Evolutionary conservation across 2,329 filamentous ascomycete species (phyloP), one percentile per base, ranked within the genome.

Genomic region (Penicillium sclerotigenum): DNA sequence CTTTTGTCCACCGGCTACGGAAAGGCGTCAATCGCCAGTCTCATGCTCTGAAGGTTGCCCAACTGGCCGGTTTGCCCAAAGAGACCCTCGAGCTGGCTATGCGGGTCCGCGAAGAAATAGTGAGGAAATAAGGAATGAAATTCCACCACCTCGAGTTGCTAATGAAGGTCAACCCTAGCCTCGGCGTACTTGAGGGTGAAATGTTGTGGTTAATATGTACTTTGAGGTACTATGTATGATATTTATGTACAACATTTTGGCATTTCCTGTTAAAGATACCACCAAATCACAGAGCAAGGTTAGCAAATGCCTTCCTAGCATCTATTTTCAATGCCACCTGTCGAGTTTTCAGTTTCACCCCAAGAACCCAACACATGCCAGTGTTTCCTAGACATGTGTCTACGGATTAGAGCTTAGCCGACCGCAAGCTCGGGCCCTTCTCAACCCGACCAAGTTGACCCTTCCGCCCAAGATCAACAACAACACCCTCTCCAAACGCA

Each of bases 21-120:
- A 85, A 81, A 70, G 94, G 94, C 0, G 84, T 96, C 55, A 99
- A 97, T 73, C 83, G 86, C 49, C 80, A 88, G 62, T 95, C 90
- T 59, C 94, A 99, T 76, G 94, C 95, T 18, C 78, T 99, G 57
- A 97, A 97, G 70, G 94, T 99, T n/a, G 94, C 94, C 2, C 82
- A 83, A 60, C 77, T 97, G 63, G 95, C 94, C 6, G 92, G 91
- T 1, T 67, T 97, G 65, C 92, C 92, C 0, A 84, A 87, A 57
- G 78, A 81, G 42, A 90, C 88, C 4, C 84, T 97, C 52, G 75
- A 78, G 22, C 78, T 90, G 60, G 92, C 93, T 6, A 78, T 74
- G 49, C 72, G 78, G 36, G 80, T 90, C 9, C 75, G 91, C 26
- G 70, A 71, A 22, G 58, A 67, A 24, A 60, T 73, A 42, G 91